Evolutionary conservation across 768 basidiomycete species (phyloP).

Genomic region (Favolaschia claudopus): DNA sequence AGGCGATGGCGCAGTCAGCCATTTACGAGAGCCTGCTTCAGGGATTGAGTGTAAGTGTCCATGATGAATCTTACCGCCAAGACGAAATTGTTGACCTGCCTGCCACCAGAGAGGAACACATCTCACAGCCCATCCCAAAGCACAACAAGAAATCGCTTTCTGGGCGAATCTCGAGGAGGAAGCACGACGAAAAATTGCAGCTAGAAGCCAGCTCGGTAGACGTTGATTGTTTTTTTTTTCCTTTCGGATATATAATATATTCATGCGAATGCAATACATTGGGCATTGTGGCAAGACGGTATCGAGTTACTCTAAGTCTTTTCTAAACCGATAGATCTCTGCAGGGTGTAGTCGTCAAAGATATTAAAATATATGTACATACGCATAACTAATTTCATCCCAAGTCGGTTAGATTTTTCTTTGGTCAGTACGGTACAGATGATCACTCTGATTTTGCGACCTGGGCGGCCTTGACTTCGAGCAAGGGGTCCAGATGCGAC

Average conservation of each 20-base stretch:
- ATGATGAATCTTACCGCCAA: not conserved
- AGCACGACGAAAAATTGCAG: slow-evolving; percentile 65
- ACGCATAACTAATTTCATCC: slow-evolving; percentile 12
- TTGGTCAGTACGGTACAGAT: not conserved
- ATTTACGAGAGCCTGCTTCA: slow-evolving; percentile 83
- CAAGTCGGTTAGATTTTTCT: too few species aligned
- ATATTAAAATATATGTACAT: slow-evolving; percentile 12
- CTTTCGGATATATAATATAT: too few species aligned
- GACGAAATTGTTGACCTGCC: slow-evolving; percentile 1
- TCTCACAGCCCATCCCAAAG: slow-evolving; percentile 80
- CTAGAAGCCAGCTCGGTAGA: slow-evolving; percentile 40
- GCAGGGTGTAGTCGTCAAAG: not conserved
- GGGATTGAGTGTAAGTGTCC: slow-evolving; percentile 70
- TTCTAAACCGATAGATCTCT: not conserved
- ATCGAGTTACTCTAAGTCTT: slow-evolving; percentile 8
- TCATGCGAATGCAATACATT: not conserved
- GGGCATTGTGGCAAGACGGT: not conserved
- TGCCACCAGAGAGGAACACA: slow-evolving; percentile 70
- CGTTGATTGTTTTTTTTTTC: too few species aligned
- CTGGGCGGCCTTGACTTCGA: slow-evolving; percentile 59
- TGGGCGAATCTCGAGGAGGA: slow-evolving; percentile 91
- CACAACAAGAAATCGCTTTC: slow-evolving; percentile 85
- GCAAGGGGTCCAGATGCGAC: slow-evolving; percentile 82
- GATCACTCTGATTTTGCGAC: slow-evolving; percentile 23
- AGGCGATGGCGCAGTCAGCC: slow-evolving; percentile 71